phyloP scores from a whole-genome alignment of 352 stramenopile genomes.

The Pythium scleroteichum region DNA sequence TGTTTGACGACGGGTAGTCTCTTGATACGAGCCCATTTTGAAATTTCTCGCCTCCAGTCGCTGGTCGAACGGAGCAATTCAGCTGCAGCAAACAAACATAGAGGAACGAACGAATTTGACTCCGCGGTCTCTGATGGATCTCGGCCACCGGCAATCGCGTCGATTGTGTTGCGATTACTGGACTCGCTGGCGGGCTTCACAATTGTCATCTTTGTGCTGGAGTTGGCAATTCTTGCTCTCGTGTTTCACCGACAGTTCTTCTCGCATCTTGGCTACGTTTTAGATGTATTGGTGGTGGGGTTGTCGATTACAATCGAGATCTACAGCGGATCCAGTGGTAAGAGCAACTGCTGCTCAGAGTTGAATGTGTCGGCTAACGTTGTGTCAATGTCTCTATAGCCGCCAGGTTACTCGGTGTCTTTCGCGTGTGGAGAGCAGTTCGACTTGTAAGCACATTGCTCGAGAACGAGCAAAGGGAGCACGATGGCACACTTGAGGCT shows the following conservation, averaged over 20 bases:
- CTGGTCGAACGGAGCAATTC: constrained; percentile 8
- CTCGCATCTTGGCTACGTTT: constrained; percentile 53
- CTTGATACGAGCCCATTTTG: constrained; percentile 36
- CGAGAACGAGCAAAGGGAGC: constrained; percentile 42
- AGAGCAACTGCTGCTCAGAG: neutral
- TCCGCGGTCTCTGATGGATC: constrained; percentile 1
- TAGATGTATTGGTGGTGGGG: constrained; percentile 45
- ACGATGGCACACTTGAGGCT: constrained; percentile 36
- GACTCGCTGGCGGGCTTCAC: constrained; percentile 63
- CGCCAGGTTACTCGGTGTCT: constrained; percentile 44
- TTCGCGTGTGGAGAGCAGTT: constrained; percentile 65
- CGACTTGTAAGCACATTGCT: constrained; percentile 54
- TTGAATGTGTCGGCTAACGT: neutral
- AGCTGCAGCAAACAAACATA: neutral
- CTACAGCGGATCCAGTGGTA: constrained; percentile 59
- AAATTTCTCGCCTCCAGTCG: constrained; percentile 24
- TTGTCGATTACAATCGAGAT: constrained; percentile 42
- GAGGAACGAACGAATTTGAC: neutral
- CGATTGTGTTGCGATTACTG: constrained; percentile 37
- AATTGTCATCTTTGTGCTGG: constrained; percentile 59
- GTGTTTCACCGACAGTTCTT: constrained; percentile 57
- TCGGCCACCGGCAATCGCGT: constrained; percentile 4
- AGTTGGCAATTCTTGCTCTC: constrained; percentile 42
- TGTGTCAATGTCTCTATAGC: constrained; percentile 24
- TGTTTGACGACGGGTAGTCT: constrained; percentile 37